Percentiles rank a stretch among this genome's conserved stretches.
These are phyloP conservation scores for Leishmania turanica DNA, from an alignment of 208 protist genomes.

Conservation along the genomic window DNA sequence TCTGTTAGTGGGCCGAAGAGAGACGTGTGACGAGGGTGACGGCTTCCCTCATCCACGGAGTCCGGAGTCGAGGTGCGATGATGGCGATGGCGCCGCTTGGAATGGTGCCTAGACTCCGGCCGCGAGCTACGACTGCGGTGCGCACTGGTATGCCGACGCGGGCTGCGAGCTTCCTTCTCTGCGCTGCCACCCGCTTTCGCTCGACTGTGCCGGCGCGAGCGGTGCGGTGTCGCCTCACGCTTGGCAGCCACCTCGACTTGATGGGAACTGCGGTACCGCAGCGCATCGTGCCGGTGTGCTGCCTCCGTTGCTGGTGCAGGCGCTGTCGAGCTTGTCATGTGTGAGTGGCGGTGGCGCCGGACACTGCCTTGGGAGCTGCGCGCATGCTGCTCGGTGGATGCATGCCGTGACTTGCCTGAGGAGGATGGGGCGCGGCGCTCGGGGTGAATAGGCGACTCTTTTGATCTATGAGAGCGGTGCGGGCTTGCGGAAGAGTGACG, in stretches of 20 bases:
- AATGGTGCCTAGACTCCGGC: constrained; percentile 17
- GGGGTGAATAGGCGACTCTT: constrained; percentile 18
- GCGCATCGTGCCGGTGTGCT: constrained; percentile 27
- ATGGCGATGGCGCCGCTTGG: constrained; percentile 12
- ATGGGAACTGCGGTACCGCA: constrained; percentile 22
- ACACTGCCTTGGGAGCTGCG: constrained; percentile 20
- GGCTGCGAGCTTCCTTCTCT: constrained; percentile 9
- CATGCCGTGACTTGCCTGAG: constrained; percentile 8
- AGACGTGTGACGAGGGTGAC: constrained; percentile 11
- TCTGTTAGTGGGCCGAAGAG: constrained; percentile 7
- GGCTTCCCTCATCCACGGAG: constrained; percentile 14
- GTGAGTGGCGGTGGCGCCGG: constrained; percentile 14
- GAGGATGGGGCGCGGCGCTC: constrained; percentile 23
- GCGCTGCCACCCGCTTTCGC: not conserved
- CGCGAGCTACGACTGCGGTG: constrained; percentile 21
- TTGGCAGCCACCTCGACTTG: constrained; percentile 6
- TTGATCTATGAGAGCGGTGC: constrained; percentile 16
- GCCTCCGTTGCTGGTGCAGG: constrained; percentile 11
- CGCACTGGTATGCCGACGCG: constrained; percentile 19
- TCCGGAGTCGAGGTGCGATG: constrained; percentile 7
- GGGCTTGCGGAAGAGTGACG: constrained; percentile 5
- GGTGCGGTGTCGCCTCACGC: constrained; percentile 10
- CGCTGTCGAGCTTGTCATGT: not conserved
- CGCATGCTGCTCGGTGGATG: constrained; percentile 10
- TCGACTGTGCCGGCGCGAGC: constrained; percentile 12